These are phyloP conservation scores for Cryphonectria japonica DNA, from an alignment of 2,329 filamentous ascomycete genomes.

Conservation along the genomic window DNA sequence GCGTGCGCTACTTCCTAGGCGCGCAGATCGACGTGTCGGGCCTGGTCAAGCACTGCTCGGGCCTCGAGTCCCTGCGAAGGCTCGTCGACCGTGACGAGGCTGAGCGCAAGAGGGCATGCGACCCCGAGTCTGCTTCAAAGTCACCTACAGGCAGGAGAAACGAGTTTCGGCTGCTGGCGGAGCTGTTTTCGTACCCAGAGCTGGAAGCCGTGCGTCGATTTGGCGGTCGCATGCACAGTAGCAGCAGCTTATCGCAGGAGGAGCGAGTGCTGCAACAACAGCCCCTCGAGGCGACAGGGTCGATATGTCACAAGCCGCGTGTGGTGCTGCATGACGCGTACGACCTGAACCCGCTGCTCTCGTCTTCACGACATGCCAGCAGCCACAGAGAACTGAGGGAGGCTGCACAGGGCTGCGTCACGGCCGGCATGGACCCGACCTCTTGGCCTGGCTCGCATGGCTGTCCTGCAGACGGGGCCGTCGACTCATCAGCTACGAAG, in stretches of 20 bases:
- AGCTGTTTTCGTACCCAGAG: constrained; percentile 72
- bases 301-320: constrained; percentile 47
- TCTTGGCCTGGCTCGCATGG: background rate
- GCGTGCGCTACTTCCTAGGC: constrained; percentile 69
- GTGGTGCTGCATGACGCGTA: constrained; percentile 40
- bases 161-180: constrained; percentile 67
- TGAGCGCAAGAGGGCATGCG: constrained; percentile 27
- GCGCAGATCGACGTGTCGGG: constrained; percentile 74
- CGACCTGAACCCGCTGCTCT: constrained; percentile 28
- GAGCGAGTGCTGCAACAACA: constrained; percentile 46
- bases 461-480: background rate
- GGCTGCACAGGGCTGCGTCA: constrained; percentile 1
- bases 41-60: constrained; percentile 67
- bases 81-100: constrained; percentile 46
- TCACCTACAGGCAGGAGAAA: constrained; percentile 47
- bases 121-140: background rate
- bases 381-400: background rate
- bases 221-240: constrained; percentile 65
- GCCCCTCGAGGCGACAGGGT: constrained; percentile 27
- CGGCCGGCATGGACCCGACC: background rate
- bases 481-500: background rate
- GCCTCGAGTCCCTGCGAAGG: constrained; percentile 63
- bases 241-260: constrained; percentile 37
- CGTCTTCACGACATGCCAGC: constrained; percentile 9
- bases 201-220: constrained; percentile 64